Evolutionary conservation across 371 early-diverging fungal genomes (phyloP).

Genomic region (Phascolomyces articulosus): DNA sequence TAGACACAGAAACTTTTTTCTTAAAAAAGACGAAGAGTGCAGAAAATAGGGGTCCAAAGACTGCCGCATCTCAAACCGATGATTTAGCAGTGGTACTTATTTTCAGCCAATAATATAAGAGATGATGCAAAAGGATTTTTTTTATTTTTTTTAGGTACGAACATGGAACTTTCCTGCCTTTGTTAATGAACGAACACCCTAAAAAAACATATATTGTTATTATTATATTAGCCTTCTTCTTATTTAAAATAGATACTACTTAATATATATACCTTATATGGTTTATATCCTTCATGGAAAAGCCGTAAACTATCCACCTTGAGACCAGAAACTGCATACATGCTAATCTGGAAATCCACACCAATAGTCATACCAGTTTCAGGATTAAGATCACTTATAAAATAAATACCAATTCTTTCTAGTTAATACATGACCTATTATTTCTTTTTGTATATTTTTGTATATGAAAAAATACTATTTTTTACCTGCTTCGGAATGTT

Average conservation of each 20-base stretch:
- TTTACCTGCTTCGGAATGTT: slow-evolving; percentile 60
- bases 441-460: background rate
- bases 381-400: slow-evolving; percentile 53
- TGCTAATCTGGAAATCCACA: slow-evolving; percentile 75
- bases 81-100: background rate
- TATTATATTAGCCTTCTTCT: too few relatives aligned
- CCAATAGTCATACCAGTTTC: slow-evolving; percentile 62
- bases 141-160: slow-evolving; percentile 48
- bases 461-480: too few relatives aligned
- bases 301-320: slow-evolving; percentile 78
- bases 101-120: background rate
- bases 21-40: background rate
- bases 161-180: slow-evolving; percentile 79
- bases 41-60: background rate
- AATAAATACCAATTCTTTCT: background rate
- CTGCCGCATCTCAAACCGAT: too few relatives aligned
- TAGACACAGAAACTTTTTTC: background rate
- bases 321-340: slow-evolving; percentile 75
- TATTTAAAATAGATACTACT: too few relatives aligned
- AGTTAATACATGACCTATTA: background rate
- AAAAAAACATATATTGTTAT: too few relatives aligned
- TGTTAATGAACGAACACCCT: slow-evolving; percentile 77
- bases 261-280: slow-evolving; percentile 66
- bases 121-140: background rate
- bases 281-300: slow-evolving; percentile 80